phyloP scores from a whole-genome alignment of 257 asterid species.

The Thymus quinquecostatus region DNA sequence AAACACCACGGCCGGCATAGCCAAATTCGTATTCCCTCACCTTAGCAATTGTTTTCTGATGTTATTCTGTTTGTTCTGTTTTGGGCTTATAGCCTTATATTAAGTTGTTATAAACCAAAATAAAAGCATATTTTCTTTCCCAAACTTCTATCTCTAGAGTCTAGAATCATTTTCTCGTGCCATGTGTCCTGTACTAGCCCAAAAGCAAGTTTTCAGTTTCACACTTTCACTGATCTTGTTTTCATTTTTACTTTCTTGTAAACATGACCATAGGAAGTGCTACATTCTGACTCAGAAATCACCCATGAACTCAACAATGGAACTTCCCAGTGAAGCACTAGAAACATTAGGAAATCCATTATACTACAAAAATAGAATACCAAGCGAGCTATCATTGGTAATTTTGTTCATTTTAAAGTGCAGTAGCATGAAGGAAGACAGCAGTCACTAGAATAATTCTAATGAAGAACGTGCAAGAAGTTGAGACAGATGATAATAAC shows the following conservation, averaged over 20 bases:
- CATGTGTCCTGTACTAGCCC: background rate
- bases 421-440: background rate
- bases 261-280: background rate
- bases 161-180: background rate
- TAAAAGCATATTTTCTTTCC: background rate
- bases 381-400: background rate
- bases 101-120: slow-evolving; percentile 9
- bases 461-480: slow-evolving; percentile 31
- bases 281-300: slow-evolving; percentile 14
- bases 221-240: slow-evolving; percentile 11
- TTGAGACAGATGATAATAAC: background rate
- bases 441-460: slow-evolving; percentile 23
- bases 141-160: background rate
- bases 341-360: slow-evolving; percentile 10
- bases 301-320: slow-evolving; percentile 1
- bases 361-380: background rate
- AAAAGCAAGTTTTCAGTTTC: slow-evolving; percentile 13
- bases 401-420: slow-evolving; percentile 6
- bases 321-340: slow-evolving; percentile 15
- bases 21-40: background rate
- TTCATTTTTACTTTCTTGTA: slow-evolving; percentile 22
- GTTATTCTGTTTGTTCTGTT: background rate
- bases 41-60: background rate
- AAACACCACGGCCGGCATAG: background rate
- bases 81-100: background rate